Conservation (phyloP, 257 asterid genomes). For the Coffea canephora region DNA sequence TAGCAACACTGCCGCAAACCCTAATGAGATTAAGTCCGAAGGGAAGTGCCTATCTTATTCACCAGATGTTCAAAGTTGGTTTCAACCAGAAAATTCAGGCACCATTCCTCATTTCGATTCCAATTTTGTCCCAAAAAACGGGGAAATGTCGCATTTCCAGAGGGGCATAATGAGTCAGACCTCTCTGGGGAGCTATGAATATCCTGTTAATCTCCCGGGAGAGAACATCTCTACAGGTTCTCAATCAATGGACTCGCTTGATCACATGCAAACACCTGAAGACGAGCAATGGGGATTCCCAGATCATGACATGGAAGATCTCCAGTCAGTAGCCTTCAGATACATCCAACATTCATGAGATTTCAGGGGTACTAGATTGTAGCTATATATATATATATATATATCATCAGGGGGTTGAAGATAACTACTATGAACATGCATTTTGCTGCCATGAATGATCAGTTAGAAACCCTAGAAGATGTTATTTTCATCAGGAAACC, state of each 20-base stretch:
- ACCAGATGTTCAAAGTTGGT: slow-evolving; percentile 62
- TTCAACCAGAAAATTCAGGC: slow-evolving; percentile 38
- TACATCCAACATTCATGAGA: slow-evolving; percentile 37
- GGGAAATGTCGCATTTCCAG: slow-evolving; percentile 5
- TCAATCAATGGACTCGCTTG: slow-evolving; percentile 45
- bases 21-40: slow-evolving; percentile 36
- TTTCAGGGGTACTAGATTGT: slow-evolving; percentile 14
- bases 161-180: neutral
- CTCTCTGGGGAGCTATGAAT: slow-evolving; percentile 1
- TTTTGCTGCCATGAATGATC: slow-evolving; percentile 8
- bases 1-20: slow-evolving; percentile 36
- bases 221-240: slow-evolving; percentile 35
- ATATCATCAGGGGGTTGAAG: slow-evolving; percentile 9
- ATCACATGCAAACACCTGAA: slow-evolving; percentile 38
- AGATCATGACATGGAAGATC: slow-evolving; percentile 57
- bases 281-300: slow-evolving; percentile 51
- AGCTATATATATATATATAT: slow-evolving; percentile 1
- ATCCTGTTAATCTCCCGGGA: slow-evolving; percentile 18
- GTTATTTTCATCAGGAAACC: slow-evolving; percentile 11
- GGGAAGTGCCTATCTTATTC: slow-evolving; percentile 25
- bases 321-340: slow-evolving; percentile 67
- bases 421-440: slow-evolving; percentile 15
- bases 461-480: slow-evolving; percentile 35
- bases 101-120: slow-evolving; percentile 36
- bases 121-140: slow-evolving; percentile 2